A percentile compares a stretch with the other conserved stretches of the same genome.
Evolutionary conservation across 768 basidiomycete species (phyloP).

Genomic region (Austroboletus festivus): DNA sequence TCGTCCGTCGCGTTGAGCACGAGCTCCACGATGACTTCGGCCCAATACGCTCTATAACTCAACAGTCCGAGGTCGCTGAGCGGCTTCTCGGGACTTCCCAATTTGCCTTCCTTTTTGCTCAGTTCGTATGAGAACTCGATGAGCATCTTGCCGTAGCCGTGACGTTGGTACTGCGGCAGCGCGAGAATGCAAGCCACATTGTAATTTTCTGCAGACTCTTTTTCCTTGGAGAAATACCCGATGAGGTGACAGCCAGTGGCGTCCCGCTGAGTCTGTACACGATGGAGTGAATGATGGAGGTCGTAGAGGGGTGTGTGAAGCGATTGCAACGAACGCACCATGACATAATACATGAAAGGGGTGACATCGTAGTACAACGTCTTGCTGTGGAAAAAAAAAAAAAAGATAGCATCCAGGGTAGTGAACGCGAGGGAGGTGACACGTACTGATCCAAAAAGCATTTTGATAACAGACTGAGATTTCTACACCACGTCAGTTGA

Average conservation of each 20-base stretch:
- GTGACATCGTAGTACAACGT: constrained; percentile 99
- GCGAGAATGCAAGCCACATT: constrained; percentile 99
- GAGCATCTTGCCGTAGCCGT: constrained; percentile 90
- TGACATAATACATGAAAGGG: constrained; percentile 99
- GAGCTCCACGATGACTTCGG: constrained; percentile 91
- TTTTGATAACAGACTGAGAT: constrained; percentile 93
- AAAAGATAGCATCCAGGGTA: constrained; percentile 19
- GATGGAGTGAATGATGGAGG: constrained; percentile 9
- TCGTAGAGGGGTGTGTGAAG: too few relatives aligned
- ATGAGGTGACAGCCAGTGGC: constrained; percentile 89
- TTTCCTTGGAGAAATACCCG: constrained; percentile 99
- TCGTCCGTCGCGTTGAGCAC: constrained; percentile 69
- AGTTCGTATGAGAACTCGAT: constrained; percentile 99
- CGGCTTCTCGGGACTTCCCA: constrained; percentile 97
- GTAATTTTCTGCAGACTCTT: constrained; percentile 96
- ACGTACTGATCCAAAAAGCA: constrained; percentile 97
- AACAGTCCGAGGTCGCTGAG: constrained; percentile 91
- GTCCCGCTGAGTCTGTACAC: constrained; percentile 71
- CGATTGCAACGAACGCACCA: constrained; percentile 55
- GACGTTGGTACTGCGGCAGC: constrained; percentile 96
- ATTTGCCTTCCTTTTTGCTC: constrained; percentile 92
- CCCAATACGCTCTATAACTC: constrained; percentile 95
- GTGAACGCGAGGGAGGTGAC: constrained; percentile 11
- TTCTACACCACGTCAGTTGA: constrained; percentile 94
- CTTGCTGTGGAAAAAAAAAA: constrained; percentile 55